A percentile compares a stretch with the other conserved stretches of the same genome.
These are phyloP conservation scores for Colletotrichum sp. DNA, from an alignment of 2,329 filamentous ascomycete species.

Conservation along the genomic window DNA sequence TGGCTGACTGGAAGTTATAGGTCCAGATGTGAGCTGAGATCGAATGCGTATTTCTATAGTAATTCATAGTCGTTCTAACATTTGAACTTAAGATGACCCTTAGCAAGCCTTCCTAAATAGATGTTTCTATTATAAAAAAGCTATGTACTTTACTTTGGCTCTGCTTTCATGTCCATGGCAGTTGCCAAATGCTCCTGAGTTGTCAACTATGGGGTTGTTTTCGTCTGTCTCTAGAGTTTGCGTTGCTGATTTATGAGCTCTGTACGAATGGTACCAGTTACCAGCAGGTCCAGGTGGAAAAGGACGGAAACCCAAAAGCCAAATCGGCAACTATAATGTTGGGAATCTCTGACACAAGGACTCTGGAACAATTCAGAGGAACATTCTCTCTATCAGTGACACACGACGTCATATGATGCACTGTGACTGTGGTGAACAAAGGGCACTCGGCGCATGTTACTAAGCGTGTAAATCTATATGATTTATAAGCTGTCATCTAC, in stretches of 20 bases:
- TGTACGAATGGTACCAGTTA: neutral
- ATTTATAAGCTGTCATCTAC: too few species aligned
- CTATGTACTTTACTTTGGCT: neutral
- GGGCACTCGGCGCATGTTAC: too few species aligned
- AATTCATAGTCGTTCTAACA: neutral
- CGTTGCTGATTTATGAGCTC: neutral
- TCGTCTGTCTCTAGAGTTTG: neutral
- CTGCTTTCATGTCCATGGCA: neutral
- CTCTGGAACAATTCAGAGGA: too few species aligned
- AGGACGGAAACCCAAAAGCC: too few species aligned
- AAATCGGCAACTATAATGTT: too few species aligned
- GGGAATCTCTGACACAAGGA: too few species aligned
- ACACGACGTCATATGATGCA: too few species aligned
- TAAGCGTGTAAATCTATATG: too few species aligned
- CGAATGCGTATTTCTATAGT: fast-evolving
- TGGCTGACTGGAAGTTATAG: neutral
- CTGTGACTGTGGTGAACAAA: too few species aligned
- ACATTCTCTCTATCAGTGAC: too few species aligned
- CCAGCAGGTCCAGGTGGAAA: too few species aligned
- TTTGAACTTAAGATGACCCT: fast-evolving
- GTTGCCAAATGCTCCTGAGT: neutral
- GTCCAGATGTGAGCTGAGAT: neutral
- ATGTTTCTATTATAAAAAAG: neutral
- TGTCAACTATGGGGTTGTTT: neutral
- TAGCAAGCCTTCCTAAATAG: neutral